Percentiles rank a stretch among this genome's conserved stretches.
Conservation (phyloP, 495 filamentous ascomycete genomes). For the Pyrenula aspistea region DNA sequence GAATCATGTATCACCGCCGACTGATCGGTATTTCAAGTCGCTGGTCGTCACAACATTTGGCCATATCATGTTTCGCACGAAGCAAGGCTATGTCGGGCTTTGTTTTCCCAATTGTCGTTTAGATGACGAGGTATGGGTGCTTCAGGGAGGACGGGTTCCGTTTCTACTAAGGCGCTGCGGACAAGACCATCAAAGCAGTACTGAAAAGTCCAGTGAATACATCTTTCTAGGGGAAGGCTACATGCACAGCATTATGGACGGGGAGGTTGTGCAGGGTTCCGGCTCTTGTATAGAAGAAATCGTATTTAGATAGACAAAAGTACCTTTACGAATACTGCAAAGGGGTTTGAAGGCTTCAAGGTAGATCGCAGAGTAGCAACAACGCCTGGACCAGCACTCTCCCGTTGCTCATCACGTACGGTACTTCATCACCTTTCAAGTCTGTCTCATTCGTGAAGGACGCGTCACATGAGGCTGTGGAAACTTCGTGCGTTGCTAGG, state of each 20-base stretch:
- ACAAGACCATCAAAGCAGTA: neutral
- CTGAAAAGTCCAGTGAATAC: neutral
- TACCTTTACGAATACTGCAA: too few relatives aligned
- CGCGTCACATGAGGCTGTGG: too few relatives aligned
- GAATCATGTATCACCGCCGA: neutral
- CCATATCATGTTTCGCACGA: neutral
- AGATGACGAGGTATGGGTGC: neutral
- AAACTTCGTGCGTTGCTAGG: too few relatives aligned
- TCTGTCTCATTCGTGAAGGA: too few relatives aligned
- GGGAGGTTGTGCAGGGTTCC: constrained; percentile 1
- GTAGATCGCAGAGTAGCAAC: too few relatives aligned
- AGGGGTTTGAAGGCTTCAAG: too few relatives aligned
- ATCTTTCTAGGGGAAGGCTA: constrained; percentile 9
- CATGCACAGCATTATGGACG: constrained; percentile 12
- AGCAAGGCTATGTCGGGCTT: neutral
- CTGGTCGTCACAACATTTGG: neutral
- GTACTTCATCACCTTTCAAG: too few relatives aligned
- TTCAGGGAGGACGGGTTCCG: neutral
- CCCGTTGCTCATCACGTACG: too few relatives aligned
- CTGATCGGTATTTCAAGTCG: neutral
- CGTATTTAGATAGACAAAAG: neutral
- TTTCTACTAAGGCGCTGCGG: neutral
- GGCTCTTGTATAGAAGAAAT: neutral
- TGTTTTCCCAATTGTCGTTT: neutral
- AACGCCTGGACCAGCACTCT: too few relatives aligned